Conservation (phyloP, 2,329 filamentous ascomycete species). For the Thelonectria blattea region DNA sequence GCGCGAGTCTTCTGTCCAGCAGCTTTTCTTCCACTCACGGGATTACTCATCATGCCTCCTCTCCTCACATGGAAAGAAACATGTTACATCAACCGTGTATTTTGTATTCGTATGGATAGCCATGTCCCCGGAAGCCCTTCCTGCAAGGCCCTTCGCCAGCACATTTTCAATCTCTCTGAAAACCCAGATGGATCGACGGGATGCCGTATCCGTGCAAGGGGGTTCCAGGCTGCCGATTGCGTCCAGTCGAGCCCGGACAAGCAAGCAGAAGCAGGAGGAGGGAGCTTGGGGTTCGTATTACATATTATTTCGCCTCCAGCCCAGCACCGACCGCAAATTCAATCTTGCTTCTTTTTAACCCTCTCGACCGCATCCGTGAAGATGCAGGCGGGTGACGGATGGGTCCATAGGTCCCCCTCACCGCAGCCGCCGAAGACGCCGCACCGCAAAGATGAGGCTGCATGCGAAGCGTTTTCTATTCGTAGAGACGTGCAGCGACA, state of each 20-base stretch:
- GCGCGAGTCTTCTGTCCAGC: not conserved
- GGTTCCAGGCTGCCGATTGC: too few species aligned
- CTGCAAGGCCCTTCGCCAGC: too few species aligned
- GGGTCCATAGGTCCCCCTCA: not conserved
- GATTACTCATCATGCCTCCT: too few species aligned
- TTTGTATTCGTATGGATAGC: too few species aligned
- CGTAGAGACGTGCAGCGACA: not conserved
- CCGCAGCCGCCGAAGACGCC: not conserved
- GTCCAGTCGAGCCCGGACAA: slow-evolving; percentile 1
- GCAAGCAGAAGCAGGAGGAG: not conserved
- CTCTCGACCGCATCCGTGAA: not conserved
- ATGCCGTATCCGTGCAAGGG: not conserved
- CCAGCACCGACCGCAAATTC: not conserved
- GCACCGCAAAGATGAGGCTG: not conserved
- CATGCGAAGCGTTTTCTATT: not conserved
- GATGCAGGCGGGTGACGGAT: not conserved
- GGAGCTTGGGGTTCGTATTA: not conserved
- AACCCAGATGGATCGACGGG: slow-evolving; percentile 17
- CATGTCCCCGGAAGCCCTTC: too few species aligned
- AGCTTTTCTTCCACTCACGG: too few species aligned
- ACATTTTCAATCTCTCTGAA: slow-evolving; percentile 11
- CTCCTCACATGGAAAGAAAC: too few species aligned
- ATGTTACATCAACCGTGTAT: not conserved
- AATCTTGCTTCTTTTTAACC: not conserved
- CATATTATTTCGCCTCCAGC: not conserved